Percentiles rank a stretch among this genome's conserved stretches.
phyloP scores from a whole-genome alignment of 2,329 filamentous ascomycete species.

The Pseudonectria buxi region DNA sequence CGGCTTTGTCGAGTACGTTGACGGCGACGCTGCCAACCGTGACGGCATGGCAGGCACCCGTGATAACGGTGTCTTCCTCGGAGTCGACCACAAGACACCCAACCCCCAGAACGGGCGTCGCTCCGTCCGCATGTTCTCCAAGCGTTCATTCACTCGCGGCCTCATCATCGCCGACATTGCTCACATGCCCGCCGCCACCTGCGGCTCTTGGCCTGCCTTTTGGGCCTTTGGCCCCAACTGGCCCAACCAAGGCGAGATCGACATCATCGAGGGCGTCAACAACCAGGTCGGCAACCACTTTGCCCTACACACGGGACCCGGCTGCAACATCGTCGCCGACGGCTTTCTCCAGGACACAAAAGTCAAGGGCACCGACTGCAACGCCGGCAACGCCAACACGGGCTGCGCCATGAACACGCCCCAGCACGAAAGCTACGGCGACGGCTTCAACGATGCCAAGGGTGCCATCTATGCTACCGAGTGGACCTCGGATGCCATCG shows the following conservation, averaged over 20 bases:
- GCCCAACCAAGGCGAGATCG: slow-evolving; percentile 67
- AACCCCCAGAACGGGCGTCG: slow-evolving; percentile 54
- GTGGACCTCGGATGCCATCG: slow-evolving; percentile 67
- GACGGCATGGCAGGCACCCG: slow-evolving; percentile 51
- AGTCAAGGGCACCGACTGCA: slow-evolving; percentile 50
- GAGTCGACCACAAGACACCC: slow-evolving; percentile 56
- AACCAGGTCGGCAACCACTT: slow-evolving; percentile 50
- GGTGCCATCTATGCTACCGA: slow-evolving; percentile 70
- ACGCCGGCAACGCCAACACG: slow-evolving; percentile 40
- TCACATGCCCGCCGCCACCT: slow-evolving; percentile 68
- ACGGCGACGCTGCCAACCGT: slow-evolving; percentile 49
- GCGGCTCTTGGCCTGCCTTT: slow-evolving; percentile 72
- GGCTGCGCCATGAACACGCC: slow-evolving; percentile 54
- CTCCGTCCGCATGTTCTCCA: slow-evolving; percentile 64
- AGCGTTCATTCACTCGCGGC: slow-evolving; percentile 58
- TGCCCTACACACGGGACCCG: slow-evolving; percentile 59
- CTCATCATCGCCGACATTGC: slow-evolving; percentile 67
- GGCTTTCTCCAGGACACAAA: slow-evolving; percentile 40
- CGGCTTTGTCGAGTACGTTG: slow-evolving; percentile 67
- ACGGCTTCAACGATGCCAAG: slow-evolving; percentile 61
- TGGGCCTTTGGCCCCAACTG: slow-evolving; percentile 63
- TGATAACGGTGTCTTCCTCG: slow-evolving; percentile 56
- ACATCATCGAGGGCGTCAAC: slow-evolving; percentile 76
- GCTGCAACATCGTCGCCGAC: slow-evolving; percentile 49
- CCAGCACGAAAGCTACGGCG: slow-evolving; percentile 52